Base-by-base conservation (phyloP, 805 yeast genomes). In the Cyberlindnera misumaiensis region DNA sequence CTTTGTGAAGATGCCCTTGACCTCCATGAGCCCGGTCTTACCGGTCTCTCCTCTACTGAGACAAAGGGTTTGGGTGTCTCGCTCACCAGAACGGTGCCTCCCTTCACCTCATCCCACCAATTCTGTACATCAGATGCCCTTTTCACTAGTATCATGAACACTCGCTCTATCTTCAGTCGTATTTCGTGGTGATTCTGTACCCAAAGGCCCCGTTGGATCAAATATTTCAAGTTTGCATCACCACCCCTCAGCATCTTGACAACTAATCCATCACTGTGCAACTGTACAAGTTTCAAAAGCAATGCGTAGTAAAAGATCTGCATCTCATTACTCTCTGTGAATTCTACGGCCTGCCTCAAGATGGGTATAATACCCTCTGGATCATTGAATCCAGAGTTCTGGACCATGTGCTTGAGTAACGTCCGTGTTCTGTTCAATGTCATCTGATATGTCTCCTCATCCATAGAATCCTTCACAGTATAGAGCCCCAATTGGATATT, bases 121-220 rank as follows among this genome's bases (percentile, higher is more conserved):
- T 29, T 33, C 11, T 32, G 39, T 2, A 48, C 32, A 4, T 34
- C 35, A 3, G 57, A 52, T 25, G 46, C 41, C 15, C 38, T 43
- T 15, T 33, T 41, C 3, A 43, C 35, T 11, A 61, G 32, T 6
- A 47, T 18, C 16, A 38, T 41, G 35, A 48, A 56, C 2, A 60
- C 53, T 20, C 53, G 57, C 24, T 51, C 45, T 5, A 64, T 50
- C 24, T 47, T 52, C 15, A 38, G 36, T 11, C 55, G 37, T 2
- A 64, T 41, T 16, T 41, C 44, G 3, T 31, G 25, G 28, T 55
- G 52, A 42, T 64, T 51, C 30, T 52, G 48, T 8, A 41, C 34
- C 62, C 63, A 56, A 5, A 64, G 38, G 1, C 72, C 71, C 28
- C 46, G 56, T 39, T 65, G 70, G 4, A 65, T 40, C 24, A 63